A percentile compares a stretch with the other conserved stretches of the same genome.
These are phyloP conservation scores for Oryza glaberrima DNA, from an alignment of 176 grass and related monocot species.

Conservation along the genomic window DNA sequence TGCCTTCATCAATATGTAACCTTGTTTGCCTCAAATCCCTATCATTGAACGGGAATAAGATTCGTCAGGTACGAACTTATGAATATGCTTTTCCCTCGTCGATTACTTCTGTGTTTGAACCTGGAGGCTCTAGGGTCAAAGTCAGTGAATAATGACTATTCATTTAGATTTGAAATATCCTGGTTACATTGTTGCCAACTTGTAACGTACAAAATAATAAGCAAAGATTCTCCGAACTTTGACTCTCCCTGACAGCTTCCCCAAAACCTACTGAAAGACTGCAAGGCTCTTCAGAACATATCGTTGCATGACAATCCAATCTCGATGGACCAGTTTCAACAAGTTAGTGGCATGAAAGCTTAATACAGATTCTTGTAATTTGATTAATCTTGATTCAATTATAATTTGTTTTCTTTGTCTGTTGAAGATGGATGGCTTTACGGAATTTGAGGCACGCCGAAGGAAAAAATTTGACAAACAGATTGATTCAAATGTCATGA, in stretches of 20 bases:
- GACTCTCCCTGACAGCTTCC: conserved; percentile 65
- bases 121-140: neutral
- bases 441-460: conserved; percentile 78
- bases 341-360: conserved; percentile 51
- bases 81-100: neutral
- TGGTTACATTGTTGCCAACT: conserved; percentile 2
- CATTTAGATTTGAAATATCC: neutral
- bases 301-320: conserved; percentile 90
- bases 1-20: conserved; percentile 77
- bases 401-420: neutral
- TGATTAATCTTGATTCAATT: conserved; percentile 12
- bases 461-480: conserved; percentile 94
- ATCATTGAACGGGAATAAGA: conserved; percentile 79
- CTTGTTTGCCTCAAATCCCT: conserved; percentile 79
- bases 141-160: neutral
- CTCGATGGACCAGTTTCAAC: conserved; percentile 76
- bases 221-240: neutral
- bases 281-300: conserved; percentile 86
- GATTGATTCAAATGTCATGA: conserved; percentile 96
- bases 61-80: conserved; percentile 59
- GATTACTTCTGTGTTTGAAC: conserved; percentile 9
- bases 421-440: conserved; percentile 87
- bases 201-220: conserved; percentile 12
- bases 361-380: conserved; percentile 6
- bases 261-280: conserved; percentile 72